These are phyloP conservation scores for Alternaria sp. DNA, from an alignment of 2,329 filamentous ascomycete genomes.

Conservation along the genomic window DNA sequence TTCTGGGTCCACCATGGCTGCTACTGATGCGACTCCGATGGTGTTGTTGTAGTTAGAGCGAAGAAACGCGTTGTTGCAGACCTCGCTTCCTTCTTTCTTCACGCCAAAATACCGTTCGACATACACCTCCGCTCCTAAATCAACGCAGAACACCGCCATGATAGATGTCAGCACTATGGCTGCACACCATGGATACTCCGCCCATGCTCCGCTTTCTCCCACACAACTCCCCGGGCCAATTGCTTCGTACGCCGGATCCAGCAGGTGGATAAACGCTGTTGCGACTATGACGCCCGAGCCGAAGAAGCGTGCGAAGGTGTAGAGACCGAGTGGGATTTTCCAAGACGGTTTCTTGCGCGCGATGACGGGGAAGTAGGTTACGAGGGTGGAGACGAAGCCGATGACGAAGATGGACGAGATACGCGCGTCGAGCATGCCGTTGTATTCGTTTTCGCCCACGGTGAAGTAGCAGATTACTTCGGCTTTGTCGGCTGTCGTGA, in stretches of 20 bases:
- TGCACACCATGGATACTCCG: conserved; percentile 6
- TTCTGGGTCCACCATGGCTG: background rate
- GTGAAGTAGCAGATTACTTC: conserved; percentile 1
- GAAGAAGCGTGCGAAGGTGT: conserved; percentile 9
- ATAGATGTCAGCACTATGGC: conserved; percentile 1
- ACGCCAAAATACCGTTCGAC: conserved; percentile 1
- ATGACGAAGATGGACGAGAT: conserved; percentile 9
- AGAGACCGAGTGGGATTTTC: conserved; percentile 1
- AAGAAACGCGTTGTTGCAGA: background rate
- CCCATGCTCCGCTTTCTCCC: background rate
- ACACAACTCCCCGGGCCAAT: conserved; percentile 6
- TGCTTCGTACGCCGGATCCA: conserved; percentile 6
- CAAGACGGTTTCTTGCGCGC: background rate
- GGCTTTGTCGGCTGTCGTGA: background rate
- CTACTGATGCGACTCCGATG: background rate
- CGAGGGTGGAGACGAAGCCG: background rate
- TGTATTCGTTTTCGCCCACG: background rate
- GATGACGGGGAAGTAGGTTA: conserved; percentile 4
- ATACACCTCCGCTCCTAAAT: conserved; percentile 6
- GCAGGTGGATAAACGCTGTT: conserved; percentile 4
- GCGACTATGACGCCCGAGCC: conserved; percentile 4
- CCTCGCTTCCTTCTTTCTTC: background rate
- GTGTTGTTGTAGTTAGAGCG: background rate
- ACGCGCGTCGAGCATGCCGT: background rate
- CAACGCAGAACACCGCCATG: conserved; percentile 1